phyloP scores from a whole-genome alignment of 306 rosid genomes.

The Cucumis hystrix region DNA sequence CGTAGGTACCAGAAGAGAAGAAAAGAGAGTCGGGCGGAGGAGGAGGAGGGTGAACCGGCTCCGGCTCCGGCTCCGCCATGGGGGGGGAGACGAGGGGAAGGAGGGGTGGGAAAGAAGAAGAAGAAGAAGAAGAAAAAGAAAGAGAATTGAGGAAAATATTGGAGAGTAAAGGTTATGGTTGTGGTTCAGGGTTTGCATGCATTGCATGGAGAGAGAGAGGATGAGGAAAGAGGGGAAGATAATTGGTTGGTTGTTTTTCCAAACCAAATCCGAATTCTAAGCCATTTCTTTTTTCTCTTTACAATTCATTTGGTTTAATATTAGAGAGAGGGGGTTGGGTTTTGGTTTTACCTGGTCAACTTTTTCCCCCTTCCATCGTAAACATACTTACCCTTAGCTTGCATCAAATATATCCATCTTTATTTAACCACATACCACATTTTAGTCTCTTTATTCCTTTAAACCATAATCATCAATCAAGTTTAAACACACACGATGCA shows the following conservation, averaged over 20 bases:
- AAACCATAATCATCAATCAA: too few species aligned
- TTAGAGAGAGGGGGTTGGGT: background rate
- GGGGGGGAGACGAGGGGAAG: background rate
- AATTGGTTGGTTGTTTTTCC: background rate
- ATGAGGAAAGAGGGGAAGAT: background rate
- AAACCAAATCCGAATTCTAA: background rate
- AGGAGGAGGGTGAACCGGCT: slow-evolving; percentile 27
- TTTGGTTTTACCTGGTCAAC: background rate
- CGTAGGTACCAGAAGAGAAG: slow-evolving; percentile 20
- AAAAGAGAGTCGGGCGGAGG: background rate
- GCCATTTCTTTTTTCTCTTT: background rate
- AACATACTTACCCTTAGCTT: too few species aligned
- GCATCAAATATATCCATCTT: too few species aligned
- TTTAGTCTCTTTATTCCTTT: too few species aligned
- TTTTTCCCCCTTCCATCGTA: too few species aligned
- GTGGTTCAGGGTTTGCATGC: background rate
- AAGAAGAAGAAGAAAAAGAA: background rate
- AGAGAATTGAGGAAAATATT: background rate
- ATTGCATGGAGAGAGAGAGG: background rate
- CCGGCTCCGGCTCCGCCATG: slow-evolving; percentile 76
- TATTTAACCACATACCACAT: too few species aligned
- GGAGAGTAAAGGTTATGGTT: background rate
- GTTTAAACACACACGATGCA: too few species aligned
- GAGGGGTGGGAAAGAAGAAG: slow-evolving; percentile 32
- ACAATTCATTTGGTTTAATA: background rate